A percentile compares a stretch with the other conserved stretches of the same genome.
phyloP scores from a whole-genome alignment of 352 stramenopile species.

The Peronospora farinosa region DNA sequence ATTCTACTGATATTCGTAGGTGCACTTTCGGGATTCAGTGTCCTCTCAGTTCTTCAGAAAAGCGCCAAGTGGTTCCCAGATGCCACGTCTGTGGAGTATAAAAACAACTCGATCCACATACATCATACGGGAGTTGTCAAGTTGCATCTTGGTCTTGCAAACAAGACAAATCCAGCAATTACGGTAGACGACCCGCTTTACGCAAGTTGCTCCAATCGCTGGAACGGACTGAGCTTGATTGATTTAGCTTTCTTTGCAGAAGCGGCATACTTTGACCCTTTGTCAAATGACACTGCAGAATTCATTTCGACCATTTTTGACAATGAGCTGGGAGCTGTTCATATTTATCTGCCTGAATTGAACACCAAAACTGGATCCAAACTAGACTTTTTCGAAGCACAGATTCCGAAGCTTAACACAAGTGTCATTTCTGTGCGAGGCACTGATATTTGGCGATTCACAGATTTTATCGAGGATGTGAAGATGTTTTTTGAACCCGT shows the following conservation, averaged over 20 bases:
- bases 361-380: constrained; percentile 82
- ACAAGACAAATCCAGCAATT: constrained; percentile 36
- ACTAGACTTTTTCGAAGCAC: constrained; percentile 79
- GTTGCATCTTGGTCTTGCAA: constrained; percentile 63
- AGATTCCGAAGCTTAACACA: constrained; percentile 72
- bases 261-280: constrained; percentile 83
- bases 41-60: constrained; percentile 65
- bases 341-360: constrained; percentile 56
- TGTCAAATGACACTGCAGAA: constrained; percentile 61
- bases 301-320: constrained; percentile 72
- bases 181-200: constrained; percentile 49
- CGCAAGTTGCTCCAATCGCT: constrained; percentile 68
- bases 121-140: constrained; percentile 84
- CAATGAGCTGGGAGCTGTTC: constrained; percentile 33
- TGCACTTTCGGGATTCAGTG: constrained; percentile 68
- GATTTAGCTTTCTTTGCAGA: constrained; percentile 84
- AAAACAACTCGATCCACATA: constrained; percentile 66
- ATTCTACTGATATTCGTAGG: constrained; percentile 67
- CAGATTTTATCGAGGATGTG: constrained; percentile 87
- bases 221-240: constrained; percentile 66
- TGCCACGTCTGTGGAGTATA: constrained; percentile 58
- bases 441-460: constrained; percentile 87
- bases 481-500: constrained; percentile 90
- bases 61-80: constrained; percentile 74
- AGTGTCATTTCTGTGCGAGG: constrained; percentile 84